Conservation (phyloP, 2,329 filamentous ascomycete genomes). For the Colletotrichum melonis region DNA sequence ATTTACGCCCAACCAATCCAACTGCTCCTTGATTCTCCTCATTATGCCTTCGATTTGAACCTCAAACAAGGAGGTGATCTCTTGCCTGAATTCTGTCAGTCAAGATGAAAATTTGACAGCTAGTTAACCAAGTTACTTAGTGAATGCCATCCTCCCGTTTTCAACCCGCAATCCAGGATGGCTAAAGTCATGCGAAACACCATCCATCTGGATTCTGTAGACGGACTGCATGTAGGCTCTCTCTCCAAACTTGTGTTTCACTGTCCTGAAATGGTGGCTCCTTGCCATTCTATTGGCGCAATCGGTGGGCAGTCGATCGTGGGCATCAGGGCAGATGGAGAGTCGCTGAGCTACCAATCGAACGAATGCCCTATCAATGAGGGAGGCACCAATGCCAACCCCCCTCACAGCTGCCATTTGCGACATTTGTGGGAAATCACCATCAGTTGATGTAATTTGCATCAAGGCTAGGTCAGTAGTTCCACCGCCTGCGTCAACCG, state of each 20-base stretch:
- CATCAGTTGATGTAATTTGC: constrained; percentile 48
- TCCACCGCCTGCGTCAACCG: constrained; percentile 58
- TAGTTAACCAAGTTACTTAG: constrained; percentile 44
- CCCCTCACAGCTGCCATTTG: constrained; percentile 54
- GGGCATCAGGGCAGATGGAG: constrained; percentile 47
- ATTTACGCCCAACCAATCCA: constrained; percentile 50
- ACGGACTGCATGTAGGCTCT: constrained; percentile 52
- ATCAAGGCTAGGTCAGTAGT: constrained; percentile 59
- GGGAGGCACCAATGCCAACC: constrained; percentile 56
- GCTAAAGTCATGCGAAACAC: constrained; percentile 52
- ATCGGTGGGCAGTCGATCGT: constrained; percentile 48
- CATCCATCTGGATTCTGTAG: constrained; percentile 56
- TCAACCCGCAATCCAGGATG: constrained; percentile 52
- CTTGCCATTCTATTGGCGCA: constrained; percentile 50
- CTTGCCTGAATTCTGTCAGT: background rate
- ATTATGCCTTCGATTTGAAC: constrained; percentile 53
- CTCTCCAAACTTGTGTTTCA: constrained; percentile 57
- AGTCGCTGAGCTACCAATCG: constrained; percentile 52
- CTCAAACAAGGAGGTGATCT: constrained; percentile 14
- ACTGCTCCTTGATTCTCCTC: constrained; percentile 51
- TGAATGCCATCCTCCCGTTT: constrained; percentile 52
- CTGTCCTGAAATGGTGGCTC: constrained; percentile 50
- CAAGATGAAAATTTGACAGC: background rate
- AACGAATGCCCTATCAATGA: constrained; percentile 58
- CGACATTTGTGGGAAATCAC: constrained; percentile 43